Evolutionary conservation across 768 basidiomycete genomes (phyloP).

Genomic region (Mycena filopes): DNA sequence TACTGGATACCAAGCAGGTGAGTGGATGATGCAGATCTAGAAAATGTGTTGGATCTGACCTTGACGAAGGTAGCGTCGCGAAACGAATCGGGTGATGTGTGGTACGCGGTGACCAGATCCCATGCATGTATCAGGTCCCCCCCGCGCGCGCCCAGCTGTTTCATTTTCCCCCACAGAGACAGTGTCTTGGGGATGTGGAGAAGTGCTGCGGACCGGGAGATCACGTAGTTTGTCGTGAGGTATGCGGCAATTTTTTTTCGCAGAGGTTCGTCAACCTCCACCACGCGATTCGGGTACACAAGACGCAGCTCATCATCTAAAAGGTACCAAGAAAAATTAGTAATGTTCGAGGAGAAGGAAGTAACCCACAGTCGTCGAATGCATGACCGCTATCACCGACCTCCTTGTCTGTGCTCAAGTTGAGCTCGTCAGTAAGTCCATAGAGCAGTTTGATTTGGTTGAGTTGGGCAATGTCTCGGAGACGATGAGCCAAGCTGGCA

Average conservation of each 20-base stretch:
- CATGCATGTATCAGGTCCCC: slow-evolving; percentile 22
- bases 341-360: too few species aligned
- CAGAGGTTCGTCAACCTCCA: too few species aligned
- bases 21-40: not conserved
- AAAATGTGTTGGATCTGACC: too few species aligned
- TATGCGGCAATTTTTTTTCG: not conserved
- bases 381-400: not conserved
- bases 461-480: slow-evolving; percentile 21
- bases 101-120: too few species aligned
- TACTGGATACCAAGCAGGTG: not conserved
- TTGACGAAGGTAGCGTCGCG: too few species aligned
- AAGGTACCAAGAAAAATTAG: too few species aligned
- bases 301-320: too few species aligned
- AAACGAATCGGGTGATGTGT: too few species aligned
- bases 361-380: not conserved
- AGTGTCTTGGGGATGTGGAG: too few species aligned
- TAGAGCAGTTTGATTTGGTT: slow-evolving; percentile 6
- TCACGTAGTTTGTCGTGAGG: slow-evolving; percentile 9
- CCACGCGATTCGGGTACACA: too few species aligned
- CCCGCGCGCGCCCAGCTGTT: slow-evolving; percentile 12
- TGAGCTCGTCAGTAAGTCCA: not conserved
- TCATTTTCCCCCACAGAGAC: slow-evolving; percentile 17
- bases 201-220: too few species aligned
- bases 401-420: too few species aligned
- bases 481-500: slow-evolving; percentile 24